Evolutionary conservation across 768 basidiomycete species (phyloP).

Genomic region (Rhizopogon vesiculosus): DNA sequence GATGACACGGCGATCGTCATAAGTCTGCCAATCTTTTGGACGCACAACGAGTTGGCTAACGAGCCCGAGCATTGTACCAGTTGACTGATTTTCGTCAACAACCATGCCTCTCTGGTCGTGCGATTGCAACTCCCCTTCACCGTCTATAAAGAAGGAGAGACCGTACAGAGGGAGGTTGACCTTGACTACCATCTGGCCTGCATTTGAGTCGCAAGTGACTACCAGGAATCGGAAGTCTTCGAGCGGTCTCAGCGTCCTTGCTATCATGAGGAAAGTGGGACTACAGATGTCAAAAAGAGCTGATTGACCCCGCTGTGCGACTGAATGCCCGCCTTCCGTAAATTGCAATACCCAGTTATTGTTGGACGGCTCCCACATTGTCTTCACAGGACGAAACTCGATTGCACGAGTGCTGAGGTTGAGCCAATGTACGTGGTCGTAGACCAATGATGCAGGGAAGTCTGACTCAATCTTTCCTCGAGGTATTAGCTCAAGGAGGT

Average conservation of each 20-base stretch:
- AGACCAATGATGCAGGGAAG: conserved; percentile 14
- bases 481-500: conserved; percentile 14
- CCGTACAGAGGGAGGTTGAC: conserved; percentile 30
- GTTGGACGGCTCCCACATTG: conserved; percentile 10
- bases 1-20: conserved; percentile 5
- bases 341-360: conserved; percentile 13
- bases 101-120: conserved; percentile 32
- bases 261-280: conserved; percentile 15
- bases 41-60: conserved; percentile 31
- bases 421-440: conserved; percentile 18
- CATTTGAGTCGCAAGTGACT: conserved; percentile 7
- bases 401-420: conserved; percentile 7
- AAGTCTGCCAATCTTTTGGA: conserved; percentile 6
- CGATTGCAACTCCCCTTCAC: conserved; percentile 26
- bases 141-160: conserved; percentile 33
- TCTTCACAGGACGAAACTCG: conserved; percentile 14
- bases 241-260: conserved; percentile 7
- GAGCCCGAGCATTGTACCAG: conserved; percentile 39
- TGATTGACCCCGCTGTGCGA: not conserved
- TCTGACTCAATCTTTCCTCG: conserved; percentile 9
- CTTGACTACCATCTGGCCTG: conserved; percentile 8
- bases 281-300: conserved; percentile 15
- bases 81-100: conserved; percentile 31
- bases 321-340: not conserved
- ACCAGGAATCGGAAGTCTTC: conserved; percentile 11